A percentile compares a stretch with the other conserved stretches of the same genome.
phyloP scores from a whole-genome alignment of 169 alveolate genomes.

The Plasmodium relictum region DNA sequence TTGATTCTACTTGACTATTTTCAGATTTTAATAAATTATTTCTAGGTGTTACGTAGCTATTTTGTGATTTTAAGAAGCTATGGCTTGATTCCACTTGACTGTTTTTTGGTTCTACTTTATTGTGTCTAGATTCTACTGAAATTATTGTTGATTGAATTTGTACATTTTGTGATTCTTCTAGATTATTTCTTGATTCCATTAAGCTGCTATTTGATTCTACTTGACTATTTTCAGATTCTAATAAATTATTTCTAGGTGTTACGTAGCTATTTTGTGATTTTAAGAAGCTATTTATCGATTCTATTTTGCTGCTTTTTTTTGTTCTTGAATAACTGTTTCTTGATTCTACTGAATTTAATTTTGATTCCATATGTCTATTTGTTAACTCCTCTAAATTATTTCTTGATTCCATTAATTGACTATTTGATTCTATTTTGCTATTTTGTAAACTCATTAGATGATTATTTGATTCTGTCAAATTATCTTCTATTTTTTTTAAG shows the following conservation, averaged over 20 bases:
- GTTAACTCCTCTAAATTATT: not conserved
- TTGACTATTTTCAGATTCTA: not conserved
- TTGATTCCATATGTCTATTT: not conserved
- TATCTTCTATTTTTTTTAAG: not conserved
- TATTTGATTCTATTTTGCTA: slow-evolving; percentile 6
- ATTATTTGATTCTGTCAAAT: slow-evolving; percentile 1
- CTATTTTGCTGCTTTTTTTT: too few relatives aligned
- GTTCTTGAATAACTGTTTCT: not conserved
- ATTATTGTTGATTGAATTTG: not conserved
- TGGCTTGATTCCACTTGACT: slow-evolving; percentile 27
- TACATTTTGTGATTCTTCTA: not conserved
- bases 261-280: too few relatives aligned
- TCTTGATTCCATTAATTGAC: not conserved
- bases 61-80: too few relatives aligned
- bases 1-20: slow-evolving; percentile 4
- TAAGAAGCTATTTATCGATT: too few relatives aligned
- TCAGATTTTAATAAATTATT: not conserved
- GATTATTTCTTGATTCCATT: not conserved
- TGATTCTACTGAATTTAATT: not conserved
- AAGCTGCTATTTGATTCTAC: not conserved
- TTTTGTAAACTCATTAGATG: not conserved
- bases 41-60: too few relatives aligned
- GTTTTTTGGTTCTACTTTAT: not conserved
- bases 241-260: too few relatives aligned
- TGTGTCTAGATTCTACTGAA: not conserved